Conservation (phyloP, 345 rosid genomes). For the Gossypium longicalyx region DNA sequence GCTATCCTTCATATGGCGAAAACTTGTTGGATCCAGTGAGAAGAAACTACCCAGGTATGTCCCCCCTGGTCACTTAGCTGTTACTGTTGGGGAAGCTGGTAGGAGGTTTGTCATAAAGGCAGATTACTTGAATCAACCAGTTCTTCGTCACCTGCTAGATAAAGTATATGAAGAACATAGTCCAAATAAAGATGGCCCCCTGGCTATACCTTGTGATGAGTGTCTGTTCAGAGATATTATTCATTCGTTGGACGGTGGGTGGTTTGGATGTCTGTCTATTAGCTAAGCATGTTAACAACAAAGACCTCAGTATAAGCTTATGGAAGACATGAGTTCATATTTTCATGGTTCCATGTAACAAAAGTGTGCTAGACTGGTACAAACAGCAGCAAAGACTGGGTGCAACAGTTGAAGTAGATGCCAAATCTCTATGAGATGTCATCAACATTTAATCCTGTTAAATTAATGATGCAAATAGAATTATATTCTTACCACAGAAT, state of each 20-base stretch:
- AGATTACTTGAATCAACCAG: constrained; percentile 31
- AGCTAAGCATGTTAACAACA: not conserved
- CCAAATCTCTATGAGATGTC: not conserved
- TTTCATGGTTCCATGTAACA: not conserved
- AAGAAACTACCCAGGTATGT: constrained; percentile 30
- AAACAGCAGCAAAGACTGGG: not conserved
- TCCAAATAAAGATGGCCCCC: constrained; percentile 25
- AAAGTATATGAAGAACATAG: constrained; percentile 27
- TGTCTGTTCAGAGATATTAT: constrained; percentile 29
- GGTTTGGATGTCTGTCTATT: not conserved
- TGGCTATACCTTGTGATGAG: constrained; percentile 33
- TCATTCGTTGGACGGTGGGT: constrained; percentile 11
- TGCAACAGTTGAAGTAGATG: constrained; percentile 4
- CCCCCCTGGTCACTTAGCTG: constrained; percentile 31
- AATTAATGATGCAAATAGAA: not conserved
- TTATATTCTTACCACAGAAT: not conserved
- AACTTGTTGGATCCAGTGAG: constrained; percentile 19
- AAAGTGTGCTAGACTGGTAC: not conserved
- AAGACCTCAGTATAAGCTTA: not conserved
- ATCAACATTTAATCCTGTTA: not conserved
- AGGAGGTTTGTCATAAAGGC: constrained; percentile 28
- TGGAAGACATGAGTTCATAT: not conserved
- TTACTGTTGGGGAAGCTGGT: constrained; percentile 28
- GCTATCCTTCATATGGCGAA: constrained; percentile 19
- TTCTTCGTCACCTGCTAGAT: constrained; percentile 31